phyloP scores from a whole-genome alignment of 306 rosid genomes.

The Prunus fruticosa region DNA sequence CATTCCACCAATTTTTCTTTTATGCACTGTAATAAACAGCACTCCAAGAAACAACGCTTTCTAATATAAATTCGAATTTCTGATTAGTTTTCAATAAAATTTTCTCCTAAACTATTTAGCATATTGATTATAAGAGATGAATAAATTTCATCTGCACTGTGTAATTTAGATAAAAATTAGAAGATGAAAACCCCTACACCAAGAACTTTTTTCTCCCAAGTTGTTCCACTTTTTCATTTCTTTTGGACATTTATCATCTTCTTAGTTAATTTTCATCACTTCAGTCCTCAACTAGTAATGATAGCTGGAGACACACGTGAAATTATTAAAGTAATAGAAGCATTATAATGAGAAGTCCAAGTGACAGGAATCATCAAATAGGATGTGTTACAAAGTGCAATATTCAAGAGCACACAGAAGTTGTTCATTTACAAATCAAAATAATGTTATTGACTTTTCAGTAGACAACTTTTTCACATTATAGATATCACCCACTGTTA shows the following conservation, averaged over 20 bases:
- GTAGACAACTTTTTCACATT: not conserved
- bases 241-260: not conserved
- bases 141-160: not conserved
- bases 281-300: too few relatives aligned
- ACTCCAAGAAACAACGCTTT: not conserved
- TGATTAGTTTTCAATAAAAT: not conserved
- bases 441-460: too few relatives aligned
- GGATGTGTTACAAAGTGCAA: not conserved
- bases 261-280: not conserved
- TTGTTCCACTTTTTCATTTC: not conserved
- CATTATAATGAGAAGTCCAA: not conserved
- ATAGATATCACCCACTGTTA: too few relatives aligned
- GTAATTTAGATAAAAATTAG: not conserved
- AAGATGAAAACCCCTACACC: not conserved
- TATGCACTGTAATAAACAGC: not conserved
- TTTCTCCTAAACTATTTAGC: not conserved
- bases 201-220: not conserved
- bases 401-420: not conserved
- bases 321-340: too few relatives aligned
- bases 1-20: not conserved
- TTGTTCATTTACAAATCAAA: not conserved
- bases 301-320: not conserved
- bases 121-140: not conserved
- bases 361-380: too few relatives aligned
- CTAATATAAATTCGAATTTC: not conserved